phyloP scores from a whole-genome alignment of 305 asterid species.

The Withania somnifera region DNA sequence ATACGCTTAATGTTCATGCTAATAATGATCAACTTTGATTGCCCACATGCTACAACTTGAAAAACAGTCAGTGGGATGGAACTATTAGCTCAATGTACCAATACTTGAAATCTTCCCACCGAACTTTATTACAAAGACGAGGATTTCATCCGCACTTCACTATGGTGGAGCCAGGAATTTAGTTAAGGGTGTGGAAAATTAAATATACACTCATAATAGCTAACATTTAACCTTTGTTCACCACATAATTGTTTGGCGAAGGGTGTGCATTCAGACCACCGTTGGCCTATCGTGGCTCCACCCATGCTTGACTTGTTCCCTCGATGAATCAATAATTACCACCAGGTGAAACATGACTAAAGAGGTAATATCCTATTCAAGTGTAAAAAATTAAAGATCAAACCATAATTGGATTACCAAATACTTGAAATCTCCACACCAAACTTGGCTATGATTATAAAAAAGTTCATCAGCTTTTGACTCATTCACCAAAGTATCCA shows the following conservation, averaged over 20 bases:
- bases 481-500: not conserved
- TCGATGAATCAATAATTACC: not conserved
- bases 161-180: no score
- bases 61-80: not conserved
- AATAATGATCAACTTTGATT: not conserved
- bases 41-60: not conserved
- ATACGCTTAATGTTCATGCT: not conserved
- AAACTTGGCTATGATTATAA: not conserved
- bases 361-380: not conserved
- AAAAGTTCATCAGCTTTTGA: not conserved
- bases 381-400: not conserved
- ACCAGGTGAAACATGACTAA: not conserved
- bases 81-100: not conserved
- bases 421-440: not conserved
- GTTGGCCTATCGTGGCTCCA: no score
- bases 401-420: not conserved
- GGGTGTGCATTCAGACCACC: no score
- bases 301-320: not conserved
- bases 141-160: not conserved
- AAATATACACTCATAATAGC: no score
- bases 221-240: no score
- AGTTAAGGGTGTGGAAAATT: no score
- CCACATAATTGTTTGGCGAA: no score
- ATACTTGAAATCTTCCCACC: not conserved
- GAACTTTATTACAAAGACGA: not conserved